A percentile compares a stretch with the other conserved stretches of the same genome.
These are phyloP conservation scores for Verticillium nonalfalfae DNA, from an alignment of 2,329 filamentous ascomycete species.

Conservation along the genomic window DNA sequence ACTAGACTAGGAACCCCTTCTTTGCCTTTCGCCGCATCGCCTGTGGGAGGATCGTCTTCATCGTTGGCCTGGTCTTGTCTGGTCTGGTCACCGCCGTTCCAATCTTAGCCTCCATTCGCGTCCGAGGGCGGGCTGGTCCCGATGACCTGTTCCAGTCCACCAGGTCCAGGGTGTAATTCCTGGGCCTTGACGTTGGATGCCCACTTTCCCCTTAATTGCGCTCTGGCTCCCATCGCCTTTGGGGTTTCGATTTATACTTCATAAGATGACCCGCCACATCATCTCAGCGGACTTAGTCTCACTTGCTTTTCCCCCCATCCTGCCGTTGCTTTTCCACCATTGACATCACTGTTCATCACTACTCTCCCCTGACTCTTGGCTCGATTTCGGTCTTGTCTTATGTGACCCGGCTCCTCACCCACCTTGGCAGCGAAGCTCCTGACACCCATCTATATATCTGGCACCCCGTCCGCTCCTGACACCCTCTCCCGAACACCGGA, in stretches of 20 bases:
- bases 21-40: slow-evolving; percentile 8
- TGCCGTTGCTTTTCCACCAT: slow-evolving; percentile 11
- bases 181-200: slow-evolving; percentile 12
- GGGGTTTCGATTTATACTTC: slow-evolving; percentile 9
- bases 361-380: slow-evolving; percentile 1
- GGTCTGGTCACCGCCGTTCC: slow-evolving; percentile 15
- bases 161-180: slow-evolving; percentile 11
- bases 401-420: background rate
- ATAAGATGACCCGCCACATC: slow-evolving; percentile 8
- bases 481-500: background rate
- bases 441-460: background rate
- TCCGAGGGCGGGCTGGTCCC: slow-evolving; percentile 10
- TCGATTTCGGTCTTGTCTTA: background rate
- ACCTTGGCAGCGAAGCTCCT: background rate
- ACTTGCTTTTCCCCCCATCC: slow-evolving; percentile 5
- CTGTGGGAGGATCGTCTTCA: slow-evolving; percentile 13
- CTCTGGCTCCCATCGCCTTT: slow-evolving; percentile 7
- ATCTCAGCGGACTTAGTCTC: slow-evolving; percentile 5
- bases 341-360: slow-evolving; percentile 10
- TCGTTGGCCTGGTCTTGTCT: slow-evolving; percentile 9
- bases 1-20: slow-evolving; percentile 11
- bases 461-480: background rate
- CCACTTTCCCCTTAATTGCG: slow-evolving; percentile 10
- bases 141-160: slow-evolving; percentile 12
- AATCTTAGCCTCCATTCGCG: slow-evolving; percentile 14